Percentiles rank a stretch among this genome's conserved stretches.
phyloP scores from a whole-genome alignment of 129 eudicot genomes.

The Flaveria trinervia region DNA sequence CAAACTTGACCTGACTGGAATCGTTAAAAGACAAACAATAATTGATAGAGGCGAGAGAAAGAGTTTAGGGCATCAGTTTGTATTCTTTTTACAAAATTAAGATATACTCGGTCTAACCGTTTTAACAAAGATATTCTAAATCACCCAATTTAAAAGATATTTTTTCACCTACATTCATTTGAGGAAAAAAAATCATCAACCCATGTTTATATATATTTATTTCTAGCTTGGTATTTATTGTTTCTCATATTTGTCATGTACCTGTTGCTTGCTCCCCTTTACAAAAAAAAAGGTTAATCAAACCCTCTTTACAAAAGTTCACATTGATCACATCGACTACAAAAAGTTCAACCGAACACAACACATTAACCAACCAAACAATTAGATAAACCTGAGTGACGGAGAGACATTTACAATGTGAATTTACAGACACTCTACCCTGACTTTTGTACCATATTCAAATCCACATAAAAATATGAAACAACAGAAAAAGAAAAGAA shows the following conservation, averaged over 20 bases:
- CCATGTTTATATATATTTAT: background rate
- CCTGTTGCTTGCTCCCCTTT: no score
- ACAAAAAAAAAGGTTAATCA: background rate
- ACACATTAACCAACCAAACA: conserved; percentile 7
- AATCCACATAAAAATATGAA: conserved; percentile 12
- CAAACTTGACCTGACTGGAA: no score
- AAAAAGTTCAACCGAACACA: background rate
- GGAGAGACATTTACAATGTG: conserved; percentile 20
- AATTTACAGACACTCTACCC: conserved; percentile 16
- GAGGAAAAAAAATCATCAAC: background rate
- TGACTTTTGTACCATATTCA: background rate
- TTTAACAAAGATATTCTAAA: no score
- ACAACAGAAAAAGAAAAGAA: background rate
- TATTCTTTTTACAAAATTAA: no score
- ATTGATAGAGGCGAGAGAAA: no score
- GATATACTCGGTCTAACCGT: no score
- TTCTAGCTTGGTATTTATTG: background rate
- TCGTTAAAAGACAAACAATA: no score
- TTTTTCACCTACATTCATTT: no score
- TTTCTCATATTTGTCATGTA: background rate
- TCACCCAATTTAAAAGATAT: no score
- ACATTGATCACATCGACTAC: background rate
- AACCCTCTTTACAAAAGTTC: background rate
- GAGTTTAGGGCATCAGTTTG: no score
- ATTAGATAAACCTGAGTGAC: background rate